Conservation (phyloP, 176 grass and related monocot genomes). For the Olyra latifolia region DNA sequence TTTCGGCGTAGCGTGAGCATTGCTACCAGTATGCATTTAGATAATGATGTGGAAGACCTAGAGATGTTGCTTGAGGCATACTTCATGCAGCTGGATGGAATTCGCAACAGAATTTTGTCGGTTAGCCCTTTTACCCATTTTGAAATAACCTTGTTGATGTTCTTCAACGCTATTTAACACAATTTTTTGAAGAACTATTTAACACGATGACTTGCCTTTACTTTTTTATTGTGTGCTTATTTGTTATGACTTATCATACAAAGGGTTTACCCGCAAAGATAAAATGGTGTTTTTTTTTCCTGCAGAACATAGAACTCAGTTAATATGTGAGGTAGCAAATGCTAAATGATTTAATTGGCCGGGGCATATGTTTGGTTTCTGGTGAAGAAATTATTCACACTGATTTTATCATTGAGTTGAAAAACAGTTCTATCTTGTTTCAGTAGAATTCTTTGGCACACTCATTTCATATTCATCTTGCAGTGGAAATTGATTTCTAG, state of each 20-base stretch:
- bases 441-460: background rate
- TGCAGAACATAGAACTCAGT: background rate
- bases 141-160: background rate
- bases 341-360: constrained; percentile 8
- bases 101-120: constrained; percentile 95
- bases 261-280: constrained; percentile 2
- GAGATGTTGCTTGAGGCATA: constrained; percentile 99
- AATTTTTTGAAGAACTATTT: too few species aligned
- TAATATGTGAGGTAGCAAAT: background rate
- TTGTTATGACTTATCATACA: background rate
- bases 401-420: background rate
- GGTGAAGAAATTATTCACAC: background rate
- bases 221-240: constrained; percentile 7
- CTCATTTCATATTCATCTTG: constrained; percentile 8
- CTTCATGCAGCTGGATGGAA: constrained; percentile 99
- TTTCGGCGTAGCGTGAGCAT: constrained; percentile 68
- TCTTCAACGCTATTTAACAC: background rate
- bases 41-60: constrained; percentile 95
- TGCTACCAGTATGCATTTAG: constrained; percentile 79
- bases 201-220: background rate
- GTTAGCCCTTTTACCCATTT: constrained; percentile 49
- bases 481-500: constrained; percentile 12
- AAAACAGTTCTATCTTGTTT: background rate
- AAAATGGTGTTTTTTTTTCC: background rate
- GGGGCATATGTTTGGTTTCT: constrained; percentile 1